Evolutionary conservation across 2,329 filamentous ascomycete genomes (phyloP).

Genomic region (Colletotrichum salicis): DNA sequence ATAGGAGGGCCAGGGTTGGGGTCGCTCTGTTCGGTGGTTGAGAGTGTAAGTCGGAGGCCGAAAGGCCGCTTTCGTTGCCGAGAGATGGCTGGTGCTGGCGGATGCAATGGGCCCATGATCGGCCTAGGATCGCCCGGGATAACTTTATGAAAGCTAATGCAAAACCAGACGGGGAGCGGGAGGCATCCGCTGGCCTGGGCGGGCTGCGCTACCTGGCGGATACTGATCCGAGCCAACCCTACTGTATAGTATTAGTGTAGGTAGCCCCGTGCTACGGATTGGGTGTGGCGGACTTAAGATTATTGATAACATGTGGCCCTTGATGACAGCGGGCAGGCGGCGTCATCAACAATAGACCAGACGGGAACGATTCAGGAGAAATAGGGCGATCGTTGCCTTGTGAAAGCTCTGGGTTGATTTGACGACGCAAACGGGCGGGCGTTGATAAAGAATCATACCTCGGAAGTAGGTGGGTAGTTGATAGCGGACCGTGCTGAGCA

Average conservation of each 20-base stretch:
- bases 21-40: slow-evolving; percentile 16
- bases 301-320: background rate
- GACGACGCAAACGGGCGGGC: background rate
- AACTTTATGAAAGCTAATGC: slow-evolving; percentile 27
- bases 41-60: slow-evolving; percentile 28
- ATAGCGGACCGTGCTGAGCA: background rate
- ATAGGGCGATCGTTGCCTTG: slow-evolving; percentile 4
- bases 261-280: background rate
- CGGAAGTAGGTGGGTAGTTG: background rate
- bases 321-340: slow-evolving; percentile 1
- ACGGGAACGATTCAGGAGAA: background rate
- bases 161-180: slow-evolving; percentile 17
- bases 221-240: slow-evolving; percentile 31
- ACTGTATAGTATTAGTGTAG: background rate
- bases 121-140: slow-evolving; percentile 19
- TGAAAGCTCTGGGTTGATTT: background rate
- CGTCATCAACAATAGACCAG: background rate
- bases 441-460: background rate
- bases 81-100: background rate
- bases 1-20: slow-evolving; percentile 5
- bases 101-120: slow-evolving; percentile 15
- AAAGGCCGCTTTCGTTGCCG: slow-evolving; percentile 33
- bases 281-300: background rate
- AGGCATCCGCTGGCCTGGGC: slow-evolving; percentile 20
- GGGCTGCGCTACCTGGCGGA: slow-evolving; percentile 22